Percentiles rank a stretch among this genome's conserved stretches.
Conservation (phyloP, 1,139 yeast genomes). For the Trichomonascaceae sp. region DNA sequence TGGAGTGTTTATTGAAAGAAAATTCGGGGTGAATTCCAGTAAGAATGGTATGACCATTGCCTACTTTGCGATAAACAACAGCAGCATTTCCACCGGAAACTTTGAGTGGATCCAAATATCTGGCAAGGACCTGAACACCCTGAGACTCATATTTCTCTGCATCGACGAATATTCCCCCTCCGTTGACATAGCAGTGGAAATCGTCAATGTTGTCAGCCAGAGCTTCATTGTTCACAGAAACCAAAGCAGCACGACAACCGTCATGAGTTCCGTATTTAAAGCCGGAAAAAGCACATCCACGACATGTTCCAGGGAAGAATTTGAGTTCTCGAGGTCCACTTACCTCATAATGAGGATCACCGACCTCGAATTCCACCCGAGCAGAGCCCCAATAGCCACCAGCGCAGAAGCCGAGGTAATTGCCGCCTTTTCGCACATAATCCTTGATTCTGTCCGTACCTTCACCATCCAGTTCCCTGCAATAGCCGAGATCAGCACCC, state of each 20-base stretch:
- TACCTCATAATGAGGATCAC: conserved; percentile 65
- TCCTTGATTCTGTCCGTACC: conserved; percentile 57
- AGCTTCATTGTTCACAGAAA: conserved; percentile 38
- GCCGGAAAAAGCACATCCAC: conserved; percentile 79
- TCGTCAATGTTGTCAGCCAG: conserved; percentile 10
- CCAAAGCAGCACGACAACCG: conserved; percentile 60
- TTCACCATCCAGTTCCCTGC: conserved; percentile 61
- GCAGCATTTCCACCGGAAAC: conserved; percentile 50
- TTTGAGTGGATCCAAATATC: conserved; percentile 45
- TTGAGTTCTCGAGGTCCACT: conserved; percentile 75
- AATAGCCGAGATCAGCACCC: conserved; percentile 90
- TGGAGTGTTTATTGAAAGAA: conserved; percentile 19
- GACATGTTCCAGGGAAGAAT: conserved; percentile 73
- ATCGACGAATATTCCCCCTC: conserved; percentile 81
- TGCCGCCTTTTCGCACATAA: conserved; percentile 75
- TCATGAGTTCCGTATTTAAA: conserved; percentile 69
- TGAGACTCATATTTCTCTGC: conserved; percentile 45
- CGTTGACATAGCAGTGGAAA: conserved; percentile 59
- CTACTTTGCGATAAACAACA: conserved; percentile 58
- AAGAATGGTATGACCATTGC: conserved; percentile 71
- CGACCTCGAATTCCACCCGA: conserved; percentile 77
- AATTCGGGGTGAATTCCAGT: conserved; percentile 92
- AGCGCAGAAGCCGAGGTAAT: conserved; percentile 86
- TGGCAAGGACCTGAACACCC: conserved; percentile 64
- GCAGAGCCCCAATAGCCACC: conserved; percentile 86